Evolutionary conservation across 2,329 filamentous ascomycete genomes (phyloP), one percentile per base, ranked within the genome.

Genomic region (Capronia epimyces): DNA sequence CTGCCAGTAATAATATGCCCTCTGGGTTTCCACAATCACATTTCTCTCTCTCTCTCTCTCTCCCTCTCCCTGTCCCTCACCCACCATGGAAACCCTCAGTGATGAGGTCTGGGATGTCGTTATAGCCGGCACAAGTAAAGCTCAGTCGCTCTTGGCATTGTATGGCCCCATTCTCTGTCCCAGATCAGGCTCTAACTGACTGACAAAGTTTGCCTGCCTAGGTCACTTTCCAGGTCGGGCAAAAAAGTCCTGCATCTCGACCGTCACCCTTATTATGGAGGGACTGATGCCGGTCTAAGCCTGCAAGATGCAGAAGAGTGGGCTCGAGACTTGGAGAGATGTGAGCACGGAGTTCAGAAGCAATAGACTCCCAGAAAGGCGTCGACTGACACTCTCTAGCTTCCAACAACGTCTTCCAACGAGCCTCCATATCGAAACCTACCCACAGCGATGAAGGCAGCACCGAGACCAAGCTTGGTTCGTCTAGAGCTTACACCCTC

Each of bases 171-270:
- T 37, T 41, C 20, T 32, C 48, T 49, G 51, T 43, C 57, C 56
- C 61, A 60, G 59, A 62, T 61, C 64, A 72, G 72, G 73, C 67
- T 82, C 82, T 86, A 81, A 87, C 84, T 87, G 80, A 89, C 83
- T 69, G 71, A 84, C 79, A 31, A 58, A 55, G 54, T 56, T 70
- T 66, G 64, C 68, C 66, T 64, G 57, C 70, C 60, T 78, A 97
- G 91, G 78, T 86, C 91, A 64, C 79, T 97, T 63, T 97, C 91
- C 61, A 85, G 90, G 65, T 95, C 89, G 56, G 84, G 83, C 66
- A 95, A 95, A 76, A 93, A 88, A 63, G 81, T 96, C 60, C 79
- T 97, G 53, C 91, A 97, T 67, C 75, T 96, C 66, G 91, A 97
- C 66, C 79, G 80, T 57, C 90, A 95, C 71, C 77, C 83, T 56